Conservation (phyloP, 345 rosid species). For the Eucalyptus lansdowneana region DNA sequence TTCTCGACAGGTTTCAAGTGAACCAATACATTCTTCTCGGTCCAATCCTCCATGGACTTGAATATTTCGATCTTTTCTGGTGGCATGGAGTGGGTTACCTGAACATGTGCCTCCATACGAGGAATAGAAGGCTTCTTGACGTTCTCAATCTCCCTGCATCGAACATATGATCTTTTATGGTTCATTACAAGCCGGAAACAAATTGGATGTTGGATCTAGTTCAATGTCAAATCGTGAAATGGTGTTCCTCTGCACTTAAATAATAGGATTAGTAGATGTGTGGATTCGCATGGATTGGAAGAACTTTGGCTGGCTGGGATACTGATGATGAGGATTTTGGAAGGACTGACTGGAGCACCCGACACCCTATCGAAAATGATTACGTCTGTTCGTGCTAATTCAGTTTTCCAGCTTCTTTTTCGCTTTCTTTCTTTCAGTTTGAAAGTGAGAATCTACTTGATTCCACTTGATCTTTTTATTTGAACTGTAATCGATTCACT, state of each 20-base stretch:
- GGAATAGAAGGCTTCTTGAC: constrained; percentile 69
- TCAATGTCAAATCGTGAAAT: neutral
- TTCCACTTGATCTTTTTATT: neutral
- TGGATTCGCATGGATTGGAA: neutral
- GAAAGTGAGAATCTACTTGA: neutral
- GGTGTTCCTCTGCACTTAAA: neutral
- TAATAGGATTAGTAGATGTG: neutral
- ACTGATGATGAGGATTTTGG: neutral
- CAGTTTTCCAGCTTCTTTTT: neutral
- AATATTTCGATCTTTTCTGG: constrained; percentile 84
- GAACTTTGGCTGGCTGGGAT: neutral
- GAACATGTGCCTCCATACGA: constrained; percentile 60
- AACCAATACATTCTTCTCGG: constrained; percentile 43
- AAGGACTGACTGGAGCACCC: neutral
- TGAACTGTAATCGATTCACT: neutral
- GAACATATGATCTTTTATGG: neutral
- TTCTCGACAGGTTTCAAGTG: constrained; percentile 79
- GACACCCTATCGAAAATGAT: neutral
- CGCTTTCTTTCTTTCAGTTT: neutral
- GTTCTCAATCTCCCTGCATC: constrained; percentile 35
- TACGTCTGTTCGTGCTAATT: neutral
- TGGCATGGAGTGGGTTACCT: constrained; percentile 81
- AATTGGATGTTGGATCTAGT: neutral
- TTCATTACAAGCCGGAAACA: neutral
- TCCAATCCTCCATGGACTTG: constrained; percentile 78